phyloP scores from a whole-genome alignment of 441 rosid species.

The Pelargonium citronellum region DNA sequence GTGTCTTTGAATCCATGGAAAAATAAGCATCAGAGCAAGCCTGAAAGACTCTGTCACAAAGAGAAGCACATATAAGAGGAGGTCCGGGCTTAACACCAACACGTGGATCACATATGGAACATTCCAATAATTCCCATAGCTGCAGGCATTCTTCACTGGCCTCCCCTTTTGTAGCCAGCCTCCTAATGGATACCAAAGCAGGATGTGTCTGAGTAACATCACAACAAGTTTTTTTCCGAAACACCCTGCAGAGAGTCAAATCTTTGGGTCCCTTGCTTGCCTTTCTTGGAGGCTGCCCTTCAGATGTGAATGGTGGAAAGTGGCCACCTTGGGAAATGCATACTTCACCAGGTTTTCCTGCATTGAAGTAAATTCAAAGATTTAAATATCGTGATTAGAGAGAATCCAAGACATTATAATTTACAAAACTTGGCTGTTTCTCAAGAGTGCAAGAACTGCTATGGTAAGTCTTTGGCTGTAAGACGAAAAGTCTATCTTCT shows the following conservation, averaged over 20 bases:
- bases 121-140: conserved; percentile 70
- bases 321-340: conserved; percentile 64
- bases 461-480: too few relatives aligned
- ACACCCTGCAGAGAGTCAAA: conserved; percentile 62
- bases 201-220: conserved; percentile 63
- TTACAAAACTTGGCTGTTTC: background rate
- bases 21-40: conserved; percentile 77
- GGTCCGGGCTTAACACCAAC: conserved; percentile 66
- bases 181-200: conserved; percentile 56
- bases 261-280: conserved; percentile 52
- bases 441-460: background rate
- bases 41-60: conserved; percentile 61
- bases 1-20: conserved; percentile 49
- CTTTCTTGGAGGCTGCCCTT: conserved; percentile 58
- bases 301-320: conserved; percentile 49
- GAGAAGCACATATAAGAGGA: conserved; percentile 55
- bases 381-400: background rate
- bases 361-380: conserved; percentile 16
- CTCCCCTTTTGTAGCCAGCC: conserved; percentile 63
- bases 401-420: background rate
- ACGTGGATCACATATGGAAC: conserved; percentile 68
- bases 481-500: too few relatives aligned
- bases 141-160: conserved; percentile 59
- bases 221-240: conserved; percentile 65
- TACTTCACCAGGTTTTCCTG: conserved; percentile 36